Conservation (phyloP, 2,329 filamentous ascomycete genomes). For the Penicillium paneum region DNA sequence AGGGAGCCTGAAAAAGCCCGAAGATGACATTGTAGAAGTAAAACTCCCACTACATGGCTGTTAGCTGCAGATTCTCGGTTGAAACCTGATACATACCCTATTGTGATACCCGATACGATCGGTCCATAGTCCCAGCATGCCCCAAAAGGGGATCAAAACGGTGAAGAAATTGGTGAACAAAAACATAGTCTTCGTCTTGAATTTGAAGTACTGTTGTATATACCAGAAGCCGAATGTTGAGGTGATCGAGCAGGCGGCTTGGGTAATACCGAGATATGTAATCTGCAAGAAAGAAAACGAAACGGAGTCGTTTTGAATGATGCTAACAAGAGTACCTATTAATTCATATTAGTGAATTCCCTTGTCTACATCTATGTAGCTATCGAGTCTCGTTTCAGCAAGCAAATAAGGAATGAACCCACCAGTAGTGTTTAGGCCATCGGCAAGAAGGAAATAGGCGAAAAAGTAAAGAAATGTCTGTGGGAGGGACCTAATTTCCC, state of each 20-base stretch:
- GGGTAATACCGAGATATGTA: slow-evolving; percentile 42
- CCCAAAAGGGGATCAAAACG: slow-evolving; percentile 44
- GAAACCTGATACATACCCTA: slow-evolving; percentile 19
- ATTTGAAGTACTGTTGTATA: slow-evolving; percentile 41
- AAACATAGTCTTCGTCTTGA: slow-evolving; percentile 44
- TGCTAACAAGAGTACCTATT: slow-evolving; percentile 36
- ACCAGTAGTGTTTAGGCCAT: slow-evolving; percentile 44
- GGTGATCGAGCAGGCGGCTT: slow-evolving; percentile 38
- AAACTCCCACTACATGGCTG: slow-evolving; percentile 36
- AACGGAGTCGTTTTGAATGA: slow-evolving; percentile 43
- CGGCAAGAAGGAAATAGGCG: slow-evolving; percentile 44
- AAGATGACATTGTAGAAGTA: slow-evolving; percentile 46
- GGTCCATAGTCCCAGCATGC: slow-evolving; percentile 44
- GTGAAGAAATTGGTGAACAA: slow-evolving; percentile 43
- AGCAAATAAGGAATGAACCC: background rate
- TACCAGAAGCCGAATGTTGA: slow-evolving; percentile 46
- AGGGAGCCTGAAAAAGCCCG: slow-evolving; percentile 43
- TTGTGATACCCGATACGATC: slow-evolving; percentile 41
- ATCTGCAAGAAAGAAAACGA: slow-evolving; percentile 43
- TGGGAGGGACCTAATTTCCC: slow-evolving; percentile 39
- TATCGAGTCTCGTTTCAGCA: background rate
- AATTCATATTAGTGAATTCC: background rate
- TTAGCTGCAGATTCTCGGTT: slow-evolving; percentile 1
- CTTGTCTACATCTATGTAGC: background rate
- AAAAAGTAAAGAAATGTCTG: slow-evolving; percentile 44